Evolutionary conservation across 805 yeast species (phyloP), one percentile per base, ranked within the genome.

Genomic region (Wickerhamomyces rabaulensis): DNA sequence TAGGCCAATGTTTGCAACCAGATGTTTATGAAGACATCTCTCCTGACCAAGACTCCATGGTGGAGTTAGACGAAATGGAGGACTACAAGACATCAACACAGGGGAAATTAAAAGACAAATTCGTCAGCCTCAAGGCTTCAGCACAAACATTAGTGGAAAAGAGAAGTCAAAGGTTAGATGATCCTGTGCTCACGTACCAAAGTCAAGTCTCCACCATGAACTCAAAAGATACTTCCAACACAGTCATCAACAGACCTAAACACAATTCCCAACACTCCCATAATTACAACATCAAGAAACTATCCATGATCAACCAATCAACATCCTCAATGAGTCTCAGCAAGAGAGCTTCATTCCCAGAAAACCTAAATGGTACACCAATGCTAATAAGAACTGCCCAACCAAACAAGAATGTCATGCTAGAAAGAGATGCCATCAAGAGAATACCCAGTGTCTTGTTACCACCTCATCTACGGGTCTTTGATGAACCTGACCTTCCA

Each of bases 81-180:
- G 20, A 33, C 19, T 17, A 33, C 20, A 33, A 33, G 16, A 17
- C 9, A 4, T 16, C 36, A n/a, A 9, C 36, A n/a, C 20, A 33
- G 10, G 20, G 13, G 17, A 17, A 10, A 33, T n/a, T 22, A 5
- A 15, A 39, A 17, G 36, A 37, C 17, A 46, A 37, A 12, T 26
- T 44, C 15, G 46, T 57, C 22, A 55, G 62, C 4, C 21, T 57
- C 41, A 59, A 59, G 45, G 55, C 61, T 2, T 57, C 62, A 8
- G 58, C 63, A 6, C 58, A 55, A 9, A 59, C 63, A 1, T 42
- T 59, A n/a, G 62, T 59, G 25, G 62, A 55, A n/a, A 39, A 16
- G 20, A 16, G 20, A 33, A 33, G 20, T 16, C 36, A 33, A 17
- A 33, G 36, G 12, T 16, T 16, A n/a, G 36, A 33, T 15, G 7